These are phyloP conservation scores for Adenanthera pavonina DNA, from an alignment of 306 rosid genomes.

Conservation along the genomic window DNA sequence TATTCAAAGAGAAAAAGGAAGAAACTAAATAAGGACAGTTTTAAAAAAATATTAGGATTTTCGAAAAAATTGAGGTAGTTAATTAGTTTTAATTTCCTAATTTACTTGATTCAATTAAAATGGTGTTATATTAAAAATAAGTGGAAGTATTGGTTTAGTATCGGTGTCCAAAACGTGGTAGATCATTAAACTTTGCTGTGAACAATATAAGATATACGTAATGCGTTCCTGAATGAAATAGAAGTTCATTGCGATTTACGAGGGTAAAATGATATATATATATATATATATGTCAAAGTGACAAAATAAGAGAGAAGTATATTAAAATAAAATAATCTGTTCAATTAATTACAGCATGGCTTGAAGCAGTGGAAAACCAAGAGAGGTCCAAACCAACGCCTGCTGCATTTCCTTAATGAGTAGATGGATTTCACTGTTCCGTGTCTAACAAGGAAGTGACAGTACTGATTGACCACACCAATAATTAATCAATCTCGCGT, in stretches of 20 bases:
- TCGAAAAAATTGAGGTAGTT: too few species aligned
- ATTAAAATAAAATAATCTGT: not conserved
- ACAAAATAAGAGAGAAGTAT: not conserved
- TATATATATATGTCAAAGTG: too few species aligned
- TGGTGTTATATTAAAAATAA: too few species aligned
- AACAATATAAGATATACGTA: not conserved
- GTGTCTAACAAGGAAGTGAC: constrained; percentile 35
- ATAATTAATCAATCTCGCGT: not conserved
- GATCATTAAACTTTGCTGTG: too few species aligned
- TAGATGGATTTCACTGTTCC: not conserved
- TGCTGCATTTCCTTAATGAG: not conserved
- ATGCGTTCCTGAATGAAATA: not conserved
- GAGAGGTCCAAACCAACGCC: not conserved
- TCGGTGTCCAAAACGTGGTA: too few species aligned
- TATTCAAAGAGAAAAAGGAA: too few species aligned
- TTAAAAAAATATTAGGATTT: too few species aligned
- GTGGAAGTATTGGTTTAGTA: too few species aligned
- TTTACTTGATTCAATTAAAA: too few species aligned
- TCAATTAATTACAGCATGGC: not conserved
- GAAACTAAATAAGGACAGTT: too few species aligned
- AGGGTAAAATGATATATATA: not conserved
- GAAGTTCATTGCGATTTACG: not conserved
- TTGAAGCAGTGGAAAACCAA: not conserved
- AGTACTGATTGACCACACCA: not conserved
- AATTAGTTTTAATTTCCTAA: too few species aligned